A percentile compares a stretch with the other conserved stretches of the same genome.
phyloP scores from a whole-genome alignment of 768 basidiomycete genomes.

The Imleria badia region DNA sequence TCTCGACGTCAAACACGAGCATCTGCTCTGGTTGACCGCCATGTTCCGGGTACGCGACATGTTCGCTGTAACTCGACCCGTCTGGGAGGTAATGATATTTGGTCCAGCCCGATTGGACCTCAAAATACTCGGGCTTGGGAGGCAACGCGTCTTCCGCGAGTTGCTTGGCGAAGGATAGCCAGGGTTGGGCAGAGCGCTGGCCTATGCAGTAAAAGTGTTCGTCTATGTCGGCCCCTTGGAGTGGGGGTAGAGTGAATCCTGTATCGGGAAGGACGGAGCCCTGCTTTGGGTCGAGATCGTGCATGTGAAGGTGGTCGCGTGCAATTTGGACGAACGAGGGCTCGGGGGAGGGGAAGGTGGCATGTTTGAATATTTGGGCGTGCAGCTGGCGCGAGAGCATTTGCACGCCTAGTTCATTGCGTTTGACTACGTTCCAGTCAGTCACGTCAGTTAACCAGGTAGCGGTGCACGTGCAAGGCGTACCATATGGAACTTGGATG shows the following conservation, averaged over 20 bases:
- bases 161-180: conserved; percentile 63
- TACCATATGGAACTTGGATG: conserved; percentile 8
- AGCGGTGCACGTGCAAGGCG: neutral
- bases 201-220: conserved; percentile 91
- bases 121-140: conserved; percentile 56
- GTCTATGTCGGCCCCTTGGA: conserved; percentile 79
- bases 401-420: conserved; percentile 93
- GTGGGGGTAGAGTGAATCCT: conserved; percentile 75
- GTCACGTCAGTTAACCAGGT: neutral
- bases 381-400: conserved; percentile 82
- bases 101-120: conserved; percentile 80
- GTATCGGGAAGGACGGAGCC: conserved; percentile 81
- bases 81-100: conserved; percentile 71
- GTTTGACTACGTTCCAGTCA: conserved; percentile 45
- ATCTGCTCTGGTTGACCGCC: conserved; percentile 64
- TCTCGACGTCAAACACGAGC: conserved; percentile 94
- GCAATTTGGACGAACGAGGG: conserved; percentile 70
- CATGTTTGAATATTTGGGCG: conserved; percentile 75
- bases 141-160: conserved; percentile 58
- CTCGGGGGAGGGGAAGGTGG: conserved; percentile 61
- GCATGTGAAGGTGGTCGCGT: conserved; percentile 73
- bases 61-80: conserved; percentile 75
- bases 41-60: conserved; percentile 65
- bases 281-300: conserved; percentile 77
- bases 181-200: conserved; percentile 65